Base-by-base conservation (phyloP, 306 rosid genomes). In the Castanea mollissima region DNA sequence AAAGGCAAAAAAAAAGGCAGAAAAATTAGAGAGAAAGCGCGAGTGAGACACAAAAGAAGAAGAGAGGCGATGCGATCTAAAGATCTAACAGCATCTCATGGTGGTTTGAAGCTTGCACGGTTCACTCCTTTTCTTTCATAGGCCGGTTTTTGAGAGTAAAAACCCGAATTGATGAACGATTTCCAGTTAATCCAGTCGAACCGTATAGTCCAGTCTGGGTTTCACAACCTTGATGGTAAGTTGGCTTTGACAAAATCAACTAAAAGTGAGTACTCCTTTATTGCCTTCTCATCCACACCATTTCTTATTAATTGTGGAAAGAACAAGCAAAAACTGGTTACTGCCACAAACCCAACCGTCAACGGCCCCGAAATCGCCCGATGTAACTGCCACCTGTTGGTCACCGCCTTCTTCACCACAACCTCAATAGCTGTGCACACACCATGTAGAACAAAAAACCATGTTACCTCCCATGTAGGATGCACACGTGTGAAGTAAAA, bases 391-490 rank as follows among this genome's bases (percentile, higher is more conserved):
- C 94, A 86, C 76, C 74, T 85, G 2, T 68, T 79, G 0, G 74
- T 6, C 14, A 51, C 3, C 8, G 23, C 81, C 77, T 64, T 90
- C 84, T 92, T 94, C 29, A 6, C 88, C 62, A 10, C 88, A 77
- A 86, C 79, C 91, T 94, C 97, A 1, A 52, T 73, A 1, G 64
- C 90, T 6, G 76, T 65, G 74, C 89, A 88, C 3, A 32, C 5
- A 1, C 98, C 98, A 0, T 94, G 97, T 0, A 92, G 57, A 34
- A 89, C 74, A 20, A 91, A 92, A 44, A 92, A 94, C 67, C 82
- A 75, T n/a, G 91, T 88, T 74, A 89, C 97, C 49, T 94, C 97
- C 97, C 98, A 92, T 56, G 95, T 91, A 73, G 97, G 97, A 68
- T 63, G 11, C 46, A 18, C 92, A 31, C 90, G 91, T 1, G 95